A percentile compares a stretch with the other conserved stretches of the same genome.
Conservation (phyloP, 2,329 filamentous ascomycete genomes). For the Aspergillus fischeri region DNA sequence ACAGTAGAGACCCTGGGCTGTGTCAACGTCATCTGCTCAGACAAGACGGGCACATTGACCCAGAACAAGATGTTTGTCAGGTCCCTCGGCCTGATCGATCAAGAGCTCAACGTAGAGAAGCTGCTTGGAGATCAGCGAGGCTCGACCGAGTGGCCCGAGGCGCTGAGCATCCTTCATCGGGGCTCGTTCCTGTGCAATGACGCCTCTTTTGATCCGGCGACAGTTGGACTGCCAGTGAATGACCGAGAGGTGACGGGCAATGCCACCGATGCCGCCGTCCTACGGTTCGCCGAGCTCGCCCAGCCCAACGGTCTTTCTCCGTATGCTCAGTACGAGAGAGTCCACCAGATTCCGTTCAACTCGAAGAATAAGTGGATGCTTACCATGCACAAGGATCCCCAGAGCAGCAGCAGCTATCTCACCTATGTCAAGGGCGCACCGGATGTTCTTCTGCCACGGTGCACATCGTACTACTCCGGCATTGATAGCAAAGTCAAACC, state of each 20-base stretch:
- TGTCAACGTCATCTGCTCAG: slow-evolving; percentile 71
- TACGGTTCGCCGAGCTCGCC: slow-evolving; percentile 66
- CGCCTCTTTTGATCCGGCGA: slow-evolving; percentile 67
- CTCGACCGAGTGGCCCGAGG: slow-evolving; percentile 24
- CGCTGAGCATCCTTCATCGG: slow-evolving; percentile 57
- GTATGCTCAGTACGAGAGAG: slow-evolving; percentile 56
- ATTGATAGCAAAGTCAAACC: slow-evolving; percentile 51
- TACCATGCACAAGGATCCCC: slow-evolving; percentile 44
- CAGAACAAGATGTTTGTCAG: slow-evolving; percentile 67
- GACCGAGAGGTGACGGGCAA: slow-evolving; percentile 68
- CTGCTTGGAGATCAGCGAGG: slow-evolving; percentile 11
- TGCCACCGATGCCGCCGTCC: slow-evolving; percentile 70
- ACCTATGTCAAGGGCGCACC: slow-evolving; percentile 70
- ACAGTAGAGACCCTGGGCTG: slow-evolving; percentile 74
- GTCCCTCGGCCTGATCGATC: slow-evolving; percentile 25
- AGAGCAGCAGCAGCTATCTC: slow-evolving; percentile 26
- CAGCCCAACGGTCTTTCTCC: slow-evolving; percentile 56
- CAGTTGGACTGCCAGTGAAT: slow-evolving; percentile 54
- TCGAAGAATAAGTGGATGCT: slow-evolving; percentile 84
- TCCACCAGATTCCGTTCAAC: slow-evolving; percentile 71
- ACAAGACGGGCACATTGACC: slow-evolving; percentile 64
- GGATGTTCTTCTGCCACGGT: slow-evolving; percentile 65
- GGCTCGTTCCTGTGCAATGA: slow-evolving; percentile 69
- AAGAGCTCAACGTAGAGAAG: slow-evolving; percentile 17
- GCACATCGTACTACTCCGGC: slow-evolving; percentile 56